Evolutionary conservation across 768 basidiomycete species (phyloP).

Genomic region (Sporobolomyces roseus): DNA sequence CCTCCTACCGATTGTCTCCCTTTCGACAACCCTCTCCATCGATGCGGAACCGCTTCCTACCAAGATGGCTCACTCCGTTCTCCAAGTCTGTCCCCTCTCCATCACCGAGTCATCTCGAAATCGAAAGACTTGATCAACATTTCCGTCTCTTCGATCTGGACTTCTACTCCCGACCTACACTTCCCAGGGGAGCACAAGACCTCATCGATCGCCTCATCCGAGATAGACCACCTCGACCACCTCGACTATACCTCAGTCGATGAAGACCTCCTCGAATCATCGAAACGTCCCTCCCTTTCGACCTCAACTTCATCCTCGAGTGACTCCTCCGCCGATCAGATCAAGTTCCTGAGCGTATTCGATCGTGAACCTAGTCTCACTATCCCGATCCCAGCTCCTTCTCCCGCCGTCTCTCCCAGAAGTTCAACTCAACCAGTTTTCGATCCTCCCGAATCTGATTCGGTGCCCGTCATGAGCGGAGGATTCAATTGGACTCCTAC

Average conservation of each 20-base stretch:
- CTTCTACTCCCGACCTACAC: no score
- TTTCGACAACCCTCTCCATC: no score
- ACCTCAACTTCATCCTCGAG: not conserved
- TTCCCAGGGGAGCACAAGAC: not conserved
- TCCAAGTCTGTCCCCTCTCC: not conserved
- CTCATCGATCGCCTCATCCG: not conserved
- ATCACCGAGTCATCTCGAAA: not conserved
- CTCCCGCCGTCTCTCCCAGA: not conserved
- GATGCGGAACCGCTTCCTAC: not conserved
- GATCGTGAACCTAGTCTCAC: not conserved
- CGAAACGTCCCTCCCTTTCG: not conserved
- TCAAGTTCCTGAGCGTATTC: not conserved
- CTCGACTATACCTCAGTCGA: not conserved
- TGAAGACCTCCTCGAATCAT: not conserved
- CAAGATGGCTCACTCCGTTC: no score
- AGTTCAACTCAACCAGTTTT: not conserved
- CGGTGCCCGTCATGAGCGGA: no score
- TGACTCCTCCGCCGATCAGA: not conserved
- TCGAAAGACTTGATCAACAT: not conserved
- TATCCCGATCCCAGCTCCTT: not conserved
- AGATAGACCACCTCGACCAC: not conserved
- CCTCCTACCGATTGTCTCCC: not conserved
- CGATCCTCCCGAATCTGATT: no score
- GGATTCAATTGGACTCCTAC: no score
- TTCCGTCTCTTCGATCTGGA: constrained; percentile 1